Evolutionary conservation across 176 grass and related monocot species (phyloP).

Genomic region (Themeda triandra): DNA sequence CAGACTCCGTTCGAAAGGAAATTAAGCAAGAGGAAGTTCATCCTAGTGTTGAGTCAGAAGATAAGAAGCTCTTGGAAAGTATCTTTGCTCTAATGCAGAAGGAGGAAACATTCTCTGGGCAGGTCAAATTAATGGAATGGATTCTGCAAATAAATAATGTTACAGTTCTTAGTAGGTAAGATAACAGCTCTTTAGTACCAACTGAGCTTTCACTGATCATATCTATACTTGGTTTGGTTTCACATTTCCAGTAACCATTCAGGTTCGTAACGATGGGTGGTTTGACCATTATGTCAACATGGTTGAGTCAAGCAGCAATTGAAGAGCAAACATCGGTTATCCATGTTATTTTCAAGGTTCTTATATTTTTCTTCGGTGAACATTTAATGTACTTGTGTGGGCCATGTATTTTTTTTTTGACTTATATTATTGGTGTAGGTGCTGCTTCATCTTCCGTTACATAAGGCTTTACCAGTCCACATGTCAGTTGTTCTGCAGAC

Average conservation of each 20-base stretch:
- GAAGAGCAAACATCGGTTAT: conserved; percentile 98
- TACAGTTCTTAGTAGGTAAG: conserved; percentile 81
- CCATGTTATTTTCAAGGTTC: conserved; percentile 86
- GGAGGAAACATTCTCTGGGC: conserved; percentile 79
- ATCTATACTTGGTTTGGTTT: conserved; percentile 3
- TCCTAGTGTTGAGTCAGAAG: conserved; percentile 61
- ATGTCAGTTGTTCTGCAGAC: conserved; percentile 81
- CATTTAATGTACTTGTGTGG: conserved; percentile 11
- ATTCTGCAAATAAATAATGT: conserved; percentile 79
- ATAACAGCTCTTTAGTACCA: conserved; percentile 3
- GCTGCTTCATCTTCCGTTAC: conserved; percentile 79
- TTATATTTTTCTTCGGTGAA: conserved; percentile 34
- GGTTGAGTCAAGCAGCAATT: conserved; percentile 69
- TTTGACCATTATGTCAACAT: conserved; percentile 72
- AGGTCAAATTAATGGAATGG: conserved; percentile 92
- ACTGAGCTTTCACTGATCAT: conserved; percentile 28
- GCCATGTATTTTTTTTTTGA: conserved; percentile 2
- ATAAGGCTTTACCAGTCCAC: conserved; percentile 77
- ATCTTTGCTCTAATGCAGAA: conserved; percentile 85
- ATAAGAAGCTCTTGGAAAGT: conserved; percentile 85
- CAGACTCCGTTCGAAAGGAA: conserved; percentile 30
- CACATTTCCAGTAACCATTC: conserved; percentile 14
- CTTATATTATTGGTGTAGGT: conserved; percentile 46
- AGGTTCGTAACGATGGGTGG: conserved; percentile 95
- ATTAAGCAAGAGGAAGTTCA: conserved; percentile 33